Evolutionary conservation across 83 land plant species (phyloP).

Genomic region (Thuja plicata): DNA sequence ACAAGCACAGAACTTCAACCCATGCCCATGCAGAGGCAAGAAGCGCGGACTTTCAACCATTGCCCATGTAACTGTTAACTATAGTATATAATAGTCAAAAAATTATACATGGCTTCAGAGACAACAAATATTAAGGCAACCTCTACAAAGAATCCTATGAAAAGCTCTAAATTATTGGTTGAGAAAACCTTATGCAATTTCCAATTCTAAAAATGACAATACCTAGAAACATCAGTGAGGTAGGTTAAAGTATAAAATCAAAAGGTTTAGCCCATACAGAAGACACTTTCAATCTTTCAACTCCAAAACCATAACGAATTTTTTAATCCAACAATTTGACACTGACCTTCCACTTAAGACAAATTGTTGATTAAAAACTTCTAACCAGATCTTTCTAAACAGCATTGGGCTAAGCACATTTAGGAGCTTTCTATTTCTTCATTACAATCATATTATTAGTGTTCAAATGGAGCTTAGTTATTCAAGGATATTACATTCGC

Average conservation of each 20-base stretch:
- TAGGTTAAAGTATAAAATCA: neutral
- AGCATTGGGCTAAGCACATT: no score
- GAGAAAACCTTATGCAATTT: neutral
- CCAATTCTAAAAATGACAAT: neutral
- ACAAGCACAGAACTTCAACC: neutral
- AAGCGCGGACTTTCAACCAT: neutral
- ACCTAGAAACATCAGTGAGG: neutral
- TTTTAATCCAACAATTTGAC: neutral
- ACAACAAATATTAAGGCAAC: neutral
- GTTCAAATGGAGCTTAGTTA: no score
- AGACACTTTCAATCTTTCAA: neutral
- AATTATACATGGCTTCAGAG: neutral
- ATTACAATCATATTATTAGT: no score
- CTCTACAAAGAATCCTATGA: neutral
- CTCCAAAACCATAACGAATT: neutral
- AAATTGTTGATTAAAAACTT: no score
- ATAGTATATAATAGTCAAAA: neutral
- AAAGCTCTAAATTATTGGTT: neutral
- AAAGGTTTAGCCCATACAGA: neutral
- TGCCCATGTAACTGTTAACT: neutral
- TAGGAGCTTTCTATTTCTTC: no score
- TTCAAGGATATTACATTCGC: no score
- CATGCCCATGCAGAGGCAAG: neutral
- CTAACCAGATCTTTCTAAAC: no score
- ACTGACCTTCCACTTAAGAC: no score